Evolutionary conservation across 2,329 filamentous ascomycete genomes (phyloP), one percentile per base, ranked within the genome.

Genomic region (Ceratocystis diversiconidia): DNA sequence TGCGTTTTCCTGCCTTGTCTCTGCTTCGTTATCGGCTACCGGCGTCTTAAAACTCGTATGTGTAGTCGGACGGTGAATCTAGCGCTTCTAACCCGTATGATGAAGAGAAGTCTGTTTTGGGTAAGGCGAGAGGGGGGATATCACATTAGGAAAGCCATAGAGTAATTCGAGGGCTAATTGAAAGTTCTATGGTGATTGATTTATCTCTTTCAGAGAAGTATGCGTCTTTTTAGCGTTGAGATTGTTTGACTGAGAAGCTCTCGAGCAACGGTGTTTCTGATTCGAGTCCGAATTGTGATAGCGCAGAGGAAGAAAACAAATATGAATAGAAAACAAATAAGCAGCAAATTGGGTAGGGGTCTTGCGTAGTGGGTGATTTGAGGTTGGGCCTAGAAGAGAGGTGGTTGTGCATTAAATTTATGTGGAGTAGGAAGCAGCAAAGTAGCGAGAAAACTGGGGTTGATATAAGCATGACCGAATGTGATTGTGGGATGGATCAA

Each of bases 401-500:
- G 52, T 28, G 28, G 52, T 30, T 25, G 52, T 57, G 52, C 28
- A 30, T 57, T 32, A 57, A 57, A 57, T 62, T 62, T 28, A 25
- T 62, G 60, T 62, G 52, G 52, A 57, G 52, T 28, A 57, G 52
- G 28, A 57, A 57, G 30, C 52, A 57, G 52, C 25, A 57, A 30
- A 57, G 61, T 36, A 30, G 12, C 25, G 22, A 62, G 41, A 61
- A 65, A 48, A 65, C 50, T 65, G 63, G 63, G 59, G 50, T 43
- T 36, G 63, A 65, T 65, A 65, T 65, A 65, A 61, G 52, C 41
- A 57, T 57, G 15, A 57, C 52, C 52, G 22, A 57, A 57, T 30
- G 6, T 57, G 55, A 25, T 65, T 65, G 63, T 65, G 63, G 63
- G 63, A 64, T 22, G 62, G 62, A 48, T 59, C 48, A 22, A 12